A percentile compares a stretch with the other conserved stretches of the same genome.
Evolutionary conservation across 345 rosid species (phyloP).

Genomic region (Brassica incana): DNA sequence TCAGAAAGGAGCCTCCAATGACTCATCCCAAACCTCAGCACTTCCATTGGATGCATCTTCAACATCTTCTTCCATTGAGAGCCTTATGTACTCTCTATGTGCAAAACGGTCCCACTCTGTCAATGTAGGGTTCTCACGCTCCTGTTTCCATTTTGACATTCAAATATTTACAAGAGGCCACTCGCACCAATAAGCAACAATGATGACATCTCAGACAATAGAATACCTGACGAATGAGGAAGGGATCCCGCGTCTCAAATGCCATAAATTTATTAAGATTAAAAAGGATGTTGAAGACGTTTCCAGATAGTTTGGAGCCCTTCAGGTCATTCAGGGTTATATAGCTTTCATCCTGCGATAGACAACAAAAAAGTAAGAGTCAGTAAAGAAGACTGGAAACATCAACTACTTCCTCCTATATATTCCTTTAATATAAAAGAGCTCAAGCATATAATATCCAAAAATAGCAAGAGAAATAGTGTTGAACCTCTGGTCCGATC

Average conservation of each 20-base stretch:
- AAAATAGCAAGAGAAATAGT: slow-evolving; percentile 9
- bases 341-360: slow-evolving; percentile 67
- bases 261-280: slow-evolving; percentile 97
- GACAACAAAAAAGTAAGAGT: background rate
- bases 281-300: slow-evolving; percentile 89
- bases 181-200: background rate
- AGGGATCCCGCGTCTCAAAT: slow-evolving; percentile 95
- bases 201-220: background rate
- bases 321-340: slow-evolving; percentile 70
- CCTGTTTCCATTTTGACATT: slow-evolving; percentile 50
- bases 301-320: slow-evolving; percentile 87
- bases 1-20: slow-evolving; percentile 96
- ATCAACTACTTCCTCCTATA: background rate
- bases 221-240: slow-evolving; percentile 90
- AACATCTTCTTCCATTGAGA: slow-evolving; percentile 98
- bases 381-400: background rate
- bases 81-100: slow-evolving; percentile 93
- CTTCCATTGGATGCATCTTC: slow-evolving; percentile 98
- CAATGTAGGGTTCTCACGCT: slow-evolving; percentile 90
- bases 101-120: slow-evolving; percentile 99
- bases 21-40: slow-evolving; percentile 98
- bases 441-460: slow-evolving; percentile 1
- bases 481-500: slow-evolving; percentile 86
- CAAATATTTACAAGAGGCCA: background rate
- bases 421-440: background rate